phyloP scores from a whole-genome alignment of 1,139 yeast species.

The Oligophagozyma castellii region DNA sequence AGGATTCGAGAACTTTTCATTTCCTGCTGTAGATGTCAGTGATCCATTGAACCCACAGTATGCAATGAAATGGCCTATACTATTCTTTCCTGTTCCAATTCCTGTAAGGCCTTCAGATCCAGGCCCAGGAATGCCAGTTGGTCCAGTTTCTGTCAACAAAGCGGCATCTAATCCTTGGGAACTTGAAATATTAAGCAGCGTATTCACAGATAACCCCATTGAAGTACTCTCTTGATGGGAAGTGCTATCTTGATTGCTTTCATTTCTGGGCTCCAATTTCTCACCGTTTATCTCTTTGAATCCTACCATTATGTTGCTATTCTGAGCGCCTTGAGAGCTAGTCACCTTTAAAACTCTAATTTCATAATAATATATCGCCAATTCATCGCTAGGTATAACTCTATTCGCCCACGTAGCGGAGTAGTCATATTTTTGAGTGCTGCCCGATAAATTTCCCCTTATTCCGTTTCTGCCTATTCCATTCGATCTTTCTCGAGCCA shows the following conservation, averaged over 20 bases:
- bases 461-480: slow-evolving; percentile 10
- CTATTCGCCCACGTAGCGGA: slow-evolving; percentile 31
- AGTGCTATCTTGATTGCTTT: background rate
- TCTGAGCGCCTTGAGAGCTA: slow-evolving; percentile 26
- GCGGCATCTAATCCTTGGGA: background rate
- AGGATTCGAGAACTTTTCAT: slow-evolving; percentile 30
- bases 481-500: slow-evolving; percentile 21
- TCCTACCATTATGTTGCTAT: slow-evolving; percentile 32
- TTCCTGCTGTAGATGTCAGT: slow-evolving; percentile 28
- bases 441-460: slow-evolving; percentile 10
- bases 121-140: background rate
- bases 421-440: slow-evolving; percentile 21
- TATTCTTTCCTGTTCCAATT: slow-evolving; percentile 31
- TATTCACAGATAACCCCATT: too few species aligned
- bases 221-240: too few species aligned
- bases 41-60: slow-evolving; percentile 47
- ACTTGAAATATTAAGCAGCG: too few species aligned
- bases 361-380: slow-evolving; percentile 47
- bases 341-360: slow-evolving; percentile 28
- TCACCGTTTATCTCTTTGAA: slow-evolving; percentile 20
- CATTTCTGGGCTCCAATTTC: too few species aligned
- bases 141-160: background rate
- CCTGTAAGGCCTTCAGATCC: background rate
- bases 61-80: slow-evolving; percentile 38
- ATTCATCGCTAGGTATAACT: slow-evolving; percentile 29